Evolutionary conservation across 805 yeast species (phyloP).

Genomic region (Hanseniaspora pseudoguilliermondii): DNA sequence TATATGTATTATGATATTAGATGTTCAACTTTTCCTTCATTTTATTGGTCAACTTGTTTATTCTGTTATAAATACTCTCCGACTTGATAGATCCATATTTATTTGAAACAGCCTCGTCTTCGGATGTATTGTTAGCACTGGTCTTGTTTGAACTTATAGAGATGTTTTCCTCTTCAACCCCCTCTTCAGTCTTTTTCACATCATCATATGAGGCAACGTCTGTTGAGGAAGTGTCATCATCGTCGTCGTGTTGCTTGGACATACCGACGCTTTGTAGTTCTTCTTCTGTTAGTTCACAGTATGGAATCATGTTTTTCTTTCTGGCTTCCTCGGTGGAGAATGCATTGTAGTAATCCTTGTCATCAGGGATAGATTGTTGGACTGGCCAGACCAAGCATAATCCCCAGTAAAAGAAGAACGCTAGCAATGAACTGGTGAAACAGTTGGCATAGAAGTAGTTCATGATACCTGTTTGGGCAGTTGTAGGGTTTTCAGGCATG

Average conservation of each 20-base stretch:
- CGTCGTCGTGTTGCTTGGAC: constrained; percentile 6
- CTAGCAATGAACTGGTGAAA: constrained; percentile 31
- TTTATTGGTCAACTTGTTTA: neutral
- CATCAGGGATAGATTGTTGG: constrained; percentile 28
- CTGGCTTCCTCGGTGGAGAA: constrained; percentile 29
- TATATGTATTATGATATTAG: neutral
- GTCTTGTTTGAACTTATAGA: neutral
- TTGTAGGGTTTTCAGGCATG: constrained; percentile 19
- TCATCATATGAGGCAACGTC: constrained; percentile 2
- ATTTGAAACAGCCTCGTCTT: neutral
- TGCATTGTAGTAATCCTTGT: constrained; percentile 30
- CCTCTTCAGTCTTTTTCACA: neutral
- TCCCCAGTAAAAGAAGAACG: constrained; percentile 30
- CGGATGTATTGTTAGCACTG: neutral
- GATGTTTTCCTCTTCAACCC: neutral
- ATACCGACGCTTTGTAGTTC: constrained; percentile 13
- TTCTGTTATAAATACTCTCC: neutral
- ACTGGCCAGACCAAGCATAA: constrained; percentile 30
- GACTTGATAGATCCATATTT: neutral
- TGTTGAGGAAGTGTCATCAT: neutral
- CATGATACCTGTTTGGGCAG: constrained; percentile 26
- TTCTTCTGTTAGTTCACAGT: constrained; percentile 20
- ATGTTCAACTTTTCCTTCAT: neutral
- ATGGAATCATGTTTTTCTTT: constrained; percentile 26
- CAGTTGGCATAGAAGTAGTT: constrained; percentile 35